A percentile compares a stretch with the other conserved stretches of the same genome.
These are phyloP conservation scores for Calonectria naviculata DNA, from an alignment of 2,329 filamentous ascomycete species.

Conservation along the genomic window DNA sequence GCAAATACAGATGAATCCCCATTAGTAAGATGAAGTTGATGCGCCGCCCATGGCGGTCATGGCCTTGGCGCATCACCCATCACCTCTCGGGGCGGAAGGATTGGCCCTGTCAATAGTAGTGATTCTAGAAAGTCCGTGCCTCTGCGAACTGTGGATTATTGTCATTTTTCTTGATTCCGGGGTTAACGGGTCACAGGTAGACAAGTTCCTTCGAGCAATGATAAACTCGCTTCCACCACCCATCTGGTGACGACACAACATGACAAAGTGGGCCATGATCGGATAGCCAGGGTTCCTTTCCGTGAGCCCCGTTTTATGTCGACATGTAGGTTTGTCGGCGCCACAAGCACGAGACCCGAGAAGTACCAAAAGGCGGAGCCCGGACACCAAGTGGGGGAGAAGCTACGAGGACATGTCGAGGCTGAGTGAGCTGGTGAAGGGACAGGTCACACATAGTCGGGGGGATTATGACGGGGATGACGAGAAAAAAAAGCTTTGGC, in stretches of 20 bases:
- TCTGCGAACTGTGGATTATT: not conserved
- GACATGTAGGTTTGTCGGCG: not conserved
- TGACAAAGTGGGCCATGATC: not conserved
- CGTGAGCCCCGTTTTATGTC: not conserved
- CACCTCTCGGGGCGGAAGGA: not conserved
- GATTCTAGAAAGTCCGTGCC: constrained; percentile 15
- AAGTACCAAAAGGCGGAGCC: not conserved
- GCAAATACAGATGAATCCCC: not conserved
- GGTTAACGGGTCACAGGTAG: not conserved
- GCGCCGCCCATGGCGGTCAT: not conserved
- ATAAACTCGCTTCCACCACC: not conserved
- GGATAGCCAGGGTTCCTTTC: not conserved
- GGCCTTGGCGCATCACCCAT: not conserved
- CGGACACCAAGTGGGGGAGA: not conserved
- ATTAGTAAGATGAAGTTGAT: not conserved
- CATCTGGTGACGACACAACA: constrained; percentile 1
- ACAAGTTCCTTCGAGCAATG: not conserved
- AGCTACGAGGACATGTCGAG: not conserved
- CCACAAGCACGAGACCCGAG: not conserved
- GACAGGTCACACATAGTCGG: not conserved
- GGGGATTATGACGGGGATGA: not conserved
- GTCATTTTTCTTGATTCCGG: not conserved
- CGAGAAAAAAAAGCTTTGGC: not conserved
- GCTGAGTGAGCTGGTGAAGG: not conserved
- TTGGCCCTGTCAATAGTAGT: not conserved